Conservation (phyloP, 306 rosid species). For the Arachis stenosperma region DNA sequence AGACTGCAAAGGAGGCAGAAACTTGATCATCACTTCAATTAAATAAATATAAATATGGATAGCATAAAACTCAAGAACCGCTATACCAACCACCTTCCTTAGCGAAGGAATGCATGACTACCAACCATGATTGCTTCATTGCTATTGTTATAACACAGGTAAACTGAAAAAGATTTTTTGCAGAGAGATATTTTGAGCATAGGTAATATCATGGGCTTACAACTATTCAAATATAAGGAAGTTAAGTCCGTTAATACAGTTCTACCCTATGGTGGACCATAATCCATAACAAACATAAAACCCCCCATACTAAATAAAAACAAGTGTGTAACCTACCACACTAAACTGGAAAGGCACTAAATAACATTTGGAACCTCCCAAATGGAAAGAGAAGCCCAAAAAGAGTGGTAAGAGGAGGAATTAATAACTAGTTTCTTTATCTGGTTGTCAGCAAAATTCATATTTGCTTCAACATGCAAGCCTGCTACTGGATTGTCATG, state of each 20-base stretch:
- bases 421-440: constrained; percentile 31
- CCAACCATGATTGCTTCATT: constrained; percentile 17
- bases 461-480: constrained; percentile 21
- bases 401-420: constrained; percentile 12
- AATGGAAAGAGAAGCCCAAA: constrained; percentile 18
- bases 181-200: neutral
- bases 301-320: constrained; percentile 13
- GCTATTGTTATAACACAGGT: constrained; percentile 6
- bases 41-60: constrained; percentile 11
- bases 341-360: neutral
- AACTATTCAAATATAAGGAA: constrained; percentile 16
- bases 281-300: constrained; percentile 16
- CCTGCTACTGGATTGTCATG: constrained; percentile 4
- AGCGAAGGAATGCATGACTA: constrained; percentile 19
- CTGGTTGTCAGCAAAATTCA: constrained; percentile 8
- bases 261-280: neutral
- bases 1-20: constrained; percentile 59
- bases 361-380: constrained; percentile 22
- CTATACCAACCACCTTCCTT: constrained; percentile 19
- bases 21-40: constrained; percentile 8
- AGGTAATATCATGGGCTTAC: neutral
- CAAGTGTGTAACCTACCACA: neutral
- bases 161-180: constrained; percentile 23
- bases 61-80: constrained; percentile 27
- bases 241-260: neutral